phyloP scores from a whole-genome alignment of 495 filamentous ascomycete genomes.

The Penicillium samsonianum region DNA sequence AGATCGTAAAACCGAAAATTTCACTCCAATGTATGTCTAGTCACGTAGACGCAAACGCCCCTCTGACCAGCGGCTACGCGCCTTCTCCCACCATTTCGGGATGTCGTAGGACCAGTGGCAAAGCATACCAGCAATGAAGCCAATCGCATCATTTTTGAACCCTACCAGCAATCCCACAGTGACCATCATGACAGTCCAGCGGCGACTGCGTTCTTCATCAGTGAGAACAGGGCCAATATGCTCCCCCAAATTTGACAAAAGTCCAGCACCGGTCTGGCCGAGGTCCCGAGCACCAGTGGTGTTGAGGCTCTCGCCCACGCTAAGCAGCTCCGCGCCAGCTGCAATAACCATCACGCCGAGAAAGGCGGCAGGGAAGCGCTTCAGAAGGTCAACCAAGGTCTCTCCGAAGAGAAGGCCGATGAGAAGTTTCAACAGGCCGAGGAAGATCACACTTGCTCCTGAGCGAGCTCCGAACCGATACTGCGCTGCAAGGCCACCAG shows the following conservation, averaged over 20 bases:
- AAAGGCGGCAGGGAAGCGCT: constrained; percentile 68
- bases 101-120: constrained; percentile 60
- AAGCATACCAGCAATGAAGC: constrained; percentile 78
- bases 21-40: background rate
- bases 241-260: constrained; percentile 44
- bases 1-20: background rate
- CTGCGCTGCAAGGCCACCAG: constrained; percentile 86
- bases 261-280: constrained; percentile 25
- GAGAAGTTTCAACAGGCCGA: constrained; percentile 74
- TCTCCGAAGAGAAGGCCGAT: constrained; percentile 75
- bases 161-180: constrained; percentile 78
- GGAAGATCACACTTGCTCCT: constrained; percentile 75
- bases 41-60: constrained; percentile 33
- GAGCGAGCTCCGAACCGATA: constrained; percentile 88
- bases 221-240: constrained; percentile 44
- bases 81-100: constrained; percentile 34
- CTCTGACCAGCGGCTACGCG: constrained; percentile 32
- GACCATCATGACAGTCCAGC: constrained; percentile 86
- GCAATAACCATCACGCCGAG: constrained; percentile 87
- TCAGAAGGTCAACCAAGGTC: constrained; percentile 64
- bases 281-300: constrained; percentile 65
- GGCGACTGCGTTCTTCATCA: constrained; percentile 63
- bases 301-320: constrained; percentile 81
- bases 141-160: constrained; percentile 87
- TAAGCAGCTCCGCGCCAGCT: constrained; percentile 80